These are phyloP conservation scores for Hyaloscypha finlandica DNA, from an alignment of 495 filamentous ascomycete genomes.

Conservation along the genomic window DNA sequence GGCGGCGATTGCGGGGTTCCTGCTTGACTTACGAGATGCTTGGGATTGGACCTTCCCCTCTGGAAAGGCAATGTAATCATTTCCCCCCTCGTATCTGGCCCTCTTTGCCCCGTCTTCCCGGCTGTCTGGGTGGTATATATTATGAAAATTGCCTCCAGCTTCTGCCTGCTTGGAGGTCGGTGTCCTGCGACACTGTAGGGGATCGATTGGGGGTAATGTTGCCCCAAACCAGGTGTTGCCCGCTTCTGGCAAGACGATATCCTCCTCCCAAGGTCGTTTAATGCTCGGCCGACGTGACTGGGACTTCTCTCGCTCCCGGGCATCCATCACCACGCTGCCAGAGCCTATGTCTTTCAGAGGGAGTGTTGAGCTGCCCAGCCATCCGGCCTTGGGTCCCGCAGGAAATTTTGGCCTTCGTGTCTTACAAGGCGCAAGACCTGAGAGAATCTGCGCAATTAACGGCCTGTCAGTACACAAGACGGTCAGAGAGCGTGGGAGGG, in stretches of 20 bases:
- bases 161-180: constrained; percentile 3
- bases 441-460: not conserved
- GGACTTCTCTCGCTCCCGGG: constrained; percentile 28
- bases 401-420: not conserved
- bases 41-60: constrained; percentile 7
- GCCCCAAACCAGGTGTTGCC: constrained; percentile 12
- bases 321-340: constrained; percentile 32
- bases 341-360: constrained; percentile 20
- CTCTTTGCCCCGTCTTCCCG: constrained; percentile 19
- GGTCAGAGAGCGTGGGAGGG: not conserved
- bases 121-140: constrained; percentile 9
- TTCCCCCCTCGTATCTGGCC: constrained; percentile 20
- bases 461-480: constrained; percentile 5
- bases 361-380: constrained; percentile 22
- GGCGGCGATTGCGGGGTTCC: not conserved
- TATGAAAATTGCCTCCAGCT: not conserved
- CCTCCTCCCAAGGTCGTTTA: constrained; percentile 34
- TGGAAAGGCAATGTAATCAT: constrained; percentile 20
- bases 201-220: constrained; percentile 28
- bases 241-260: constrained; percentile 5
- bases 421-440: constrained; percentile 9
- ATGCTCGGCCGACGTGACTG: constrained; percentile 25
- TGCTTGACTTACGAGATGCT: constrained; percentile 14
- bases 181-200: constrained; percentile 10
- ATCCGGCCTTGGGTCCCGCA: constrained; percentile 22